A percentile compares a stretch with the other conserved stretches of the same genome.
These are phyloP conservation scores for Evansstolkia leycettana DNA, from an alignment of 495 filamentous ascomycete genomes.

Conservation along the genomic window DNA sequence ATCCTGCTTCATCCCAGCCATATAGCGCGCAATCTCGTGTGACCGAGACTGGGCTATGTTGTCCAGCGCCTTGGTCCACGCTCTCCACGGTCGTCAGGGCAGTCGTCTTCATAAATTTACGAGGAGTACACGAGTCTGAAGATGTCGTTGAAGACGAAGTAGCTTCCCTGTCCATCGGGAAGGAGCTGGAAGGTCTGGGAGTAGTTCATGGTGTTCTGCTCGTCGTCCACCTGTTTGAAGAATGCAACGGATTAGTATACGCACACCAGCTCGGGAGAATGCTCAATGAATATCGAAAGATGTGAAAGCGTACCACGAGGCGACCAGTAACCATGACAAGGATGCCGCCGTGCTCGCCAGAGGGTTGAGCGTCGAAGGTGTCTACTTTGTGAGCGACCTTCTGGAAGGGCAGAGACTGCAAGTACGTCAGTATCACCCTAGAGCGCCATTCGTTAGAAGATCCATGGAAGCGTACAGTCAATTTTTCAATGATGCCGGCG, in stretches of 20 bases:
- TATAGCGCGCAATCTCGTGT: too few relatives aligned
- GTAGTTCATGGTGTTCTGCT: conserved; percentile 70
- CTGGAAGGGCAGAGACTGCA: conserved; percentile 55
- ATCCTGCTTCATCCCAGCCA: too few relatives aligned
- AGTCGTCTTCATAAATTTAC: conserved; percentile 1
- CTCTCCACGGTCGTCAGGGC: too few relatives aligned
- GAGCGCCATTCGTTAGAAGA: too few relatives aligned
- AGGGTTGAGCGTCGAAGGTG: conserved; percentile 69
- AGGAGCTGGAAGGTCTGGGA: conserved; percentile 74
- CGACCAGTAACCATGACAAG: conserved; percentile 77
- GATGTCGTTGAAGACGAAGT: conserved; percentile 83
- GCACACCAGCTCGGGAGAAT: background rate
- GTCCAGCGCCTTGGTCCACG: too few relatives aligned
- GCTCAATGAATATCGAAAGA: too few relatives aligned
- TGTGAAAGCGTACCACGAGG: conserved; percentile 50
- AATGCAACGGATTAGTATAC: background rate
- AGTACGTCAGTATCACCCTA: conserved; percentile 5
- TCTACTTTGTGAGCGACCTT: conserved; percentile 58
- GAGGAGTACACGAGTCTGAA: conserved; percentile 64
- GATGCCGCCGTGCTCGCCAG: conserved; percentile 45
- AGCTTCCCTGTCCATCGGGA: conserved; percentile 54
- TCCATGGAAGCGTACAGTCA: conserved; percentile 58
- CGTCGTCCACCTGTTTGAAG: conserved; percentile 58
- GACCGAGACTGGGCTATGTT: too few relatives aligned
- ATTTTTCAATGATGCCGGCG: conserved; percentile 58